Evolutionary conservation across 371 early-diverging fungal species (phyloP), one percentile per base, ranked within the genome.

Genomic region (Rhizomucor pusillus): DNA sequence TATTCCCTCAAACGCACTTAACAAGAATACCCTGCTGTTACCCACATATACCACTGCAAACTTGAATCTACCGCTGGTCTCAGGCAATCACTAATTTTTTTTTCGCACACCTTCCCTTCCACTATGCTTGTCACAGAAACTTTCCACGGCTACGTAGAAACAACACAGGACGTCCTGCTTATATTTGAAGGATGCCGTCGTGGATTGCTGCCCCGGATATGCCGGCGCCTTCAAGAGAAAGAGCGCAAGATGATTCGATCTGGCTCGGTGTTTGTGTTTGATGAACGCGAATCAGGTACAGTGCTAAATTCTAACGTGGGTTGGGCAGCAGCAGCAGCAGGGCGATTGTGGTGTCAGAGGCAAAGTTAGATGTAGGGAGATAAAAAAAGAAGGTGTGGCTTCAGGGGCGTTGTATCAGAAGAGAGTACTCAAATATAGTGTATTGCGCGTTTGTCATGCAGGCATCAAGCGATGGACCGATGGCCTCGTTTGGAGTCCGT

Each of bases 381-480:
- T 29, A 41, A 11, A 12, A 11, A 41, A 12, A 19, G 11, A 19
- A 41, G 37, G 37, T 37, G 37, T 5, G 41, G 11, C 19, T 19
- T 41, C 14, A 19, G 47, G 14, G 47, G 43, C 43, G 43, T 20
- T 41, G 43, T n/a, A n/a, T 41, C 20, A 20, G 43, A 20, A 44
- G n/a, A 25, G 40, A 13, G 14, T 10, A 20, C 23, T 12, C n/a
- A 54, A 16, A 13, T 20, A 4, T 5, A 50, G 43, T 22, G 24
- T 33, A 24, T 41, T 12, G 29, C 25, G n/a, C 6, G 16, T 52
- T 37, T 13, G 20, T 19, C 34, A 1, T 33, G 45, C 34, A 76
- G 77, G 87, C 5, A 89, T 89, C 64, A 86, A 86, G 54, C 72
- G 90, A 1, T 90, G 90, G 90, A 90, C 90, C 0, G 90, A 89